Base-by-base conservation (phyloP, 768 basidiomycete species). In the Suillus plorans region DNA sequence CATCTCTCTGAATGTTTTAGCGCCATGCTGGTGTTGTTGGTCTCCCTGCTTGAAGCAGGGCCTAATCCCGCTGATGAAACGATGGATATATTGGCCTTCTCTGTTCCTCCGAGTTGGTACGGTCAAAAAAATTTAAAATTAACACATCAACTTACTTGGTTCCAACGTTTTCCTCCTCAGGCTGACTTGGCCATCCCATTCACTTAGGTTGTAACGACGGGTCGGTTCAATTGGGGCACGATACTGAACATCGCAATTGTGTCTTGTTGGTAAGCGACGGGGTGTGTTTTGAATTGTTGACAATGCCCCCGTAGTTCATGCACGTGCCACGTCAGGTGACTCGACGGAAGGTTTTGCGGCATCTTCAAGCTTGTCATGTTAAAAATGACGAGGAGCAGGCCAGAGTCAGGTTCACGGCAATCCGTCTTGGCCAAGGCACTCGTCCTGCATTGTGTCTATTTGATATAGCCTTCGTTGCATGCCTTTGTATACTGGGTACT, bases 71-170 rank as follows among this genome's bases (percentile, higher is more conserved):
- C 59, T 72, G 31, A 69, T 71, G 71, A 74, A 74, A 64, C 66
- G 73, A 4, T 65, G 67, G 56, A 74, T 71, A 1, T 37, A 69
- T 50, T 73, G 70, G 71, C 73, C 73, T 22, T 73, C 73, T 58
- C 70, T 73, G 36, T 37, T 37, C 36, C 36, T 37, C 36, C 10
- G 10, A 37, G 6, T 31, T 16, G 73, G 72, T 72, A 61, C 14
- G 67, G 2, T 31, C 20, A 9, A n/a, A 9, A 20, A n/a, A 36
- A 28, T 25, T 13, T 20, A 1, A 2, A 25, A 28, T 16, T 2
- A 4, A 18, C 10, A 18, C 18, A 31, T 10, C 28, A 5, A 18
- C 18, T 28, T 31, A 18, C 18, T 53, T 53, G 18, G 4, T 53
- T 10, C 4, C 18, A 53, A 31, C 18, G 52, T 18, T 31, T 31